Evolutionary conservation across 805 yeast genomes (phyloP).

Genomic region (Spathaspora sp.): DNA sequence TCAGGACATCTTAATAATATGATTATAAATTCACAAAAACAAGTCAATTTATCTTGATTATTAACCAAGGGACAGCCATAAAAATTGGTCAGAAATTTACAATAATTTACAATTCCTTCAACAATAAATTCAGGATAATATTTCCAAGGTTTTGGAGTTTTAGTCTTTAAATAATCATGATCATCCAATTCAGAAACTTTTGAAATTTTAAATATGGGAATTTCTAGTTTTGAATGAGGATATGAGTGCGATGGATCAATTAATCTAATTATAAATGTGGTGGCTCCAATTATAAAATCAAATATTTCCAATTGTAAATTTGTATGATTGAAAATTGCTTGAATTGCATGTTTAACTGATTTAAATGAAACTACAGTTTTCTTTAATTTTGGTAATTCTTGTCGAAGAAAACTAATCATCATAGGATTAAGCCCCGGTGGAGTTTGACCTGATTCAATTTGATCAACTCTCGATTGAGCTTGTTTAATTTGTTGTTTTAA

Average conservation of each 20-base stretch:
- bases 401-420: conserved; percentile 17
- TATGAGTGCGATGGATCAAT: conserved; percentile 69
- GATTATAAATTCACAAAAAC: conserved; percentile 68
- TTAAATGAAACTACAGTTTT: conserved; percentile 30
- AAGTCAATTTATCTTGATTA: conserved; percentile 48
- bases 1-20: conserved; percentile 81
- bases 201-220: conserved; percentile 55
- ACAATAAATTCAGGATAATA: conserved; percentile 81
- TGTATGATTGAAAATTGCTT: conserved; percentile 57
- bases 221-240: conserved; percentile 47
- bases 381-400: conserved; percentile 48
- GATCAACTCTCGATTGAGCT: conserved; percentile 45
- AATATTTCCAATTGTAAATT: conserved; percentile 61
- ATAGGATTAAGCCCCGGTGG: conserved; percentile 22
- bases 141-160: conserved; percentile 74
- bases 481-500: conserved; percentile 47
- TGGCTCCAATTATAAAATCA: conserved; percentile 74
- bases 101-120: conserved; percentile 76
- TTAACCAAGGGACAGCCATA: conserved; percentile 54
- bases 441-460: conserved; percentile 34
- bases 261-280: conserved; percentile 64
- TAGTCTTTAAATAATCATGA: conserved; percentile 61
- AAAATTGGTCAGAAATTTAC: conserved; percentile 57
- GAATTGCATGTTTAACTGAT: conserved; percentile 54
- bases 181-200: conserved; percentile 70